Base-by-base conservation (phyloP, 164 flowering plant genomes). In the Santalum album region DNA sequence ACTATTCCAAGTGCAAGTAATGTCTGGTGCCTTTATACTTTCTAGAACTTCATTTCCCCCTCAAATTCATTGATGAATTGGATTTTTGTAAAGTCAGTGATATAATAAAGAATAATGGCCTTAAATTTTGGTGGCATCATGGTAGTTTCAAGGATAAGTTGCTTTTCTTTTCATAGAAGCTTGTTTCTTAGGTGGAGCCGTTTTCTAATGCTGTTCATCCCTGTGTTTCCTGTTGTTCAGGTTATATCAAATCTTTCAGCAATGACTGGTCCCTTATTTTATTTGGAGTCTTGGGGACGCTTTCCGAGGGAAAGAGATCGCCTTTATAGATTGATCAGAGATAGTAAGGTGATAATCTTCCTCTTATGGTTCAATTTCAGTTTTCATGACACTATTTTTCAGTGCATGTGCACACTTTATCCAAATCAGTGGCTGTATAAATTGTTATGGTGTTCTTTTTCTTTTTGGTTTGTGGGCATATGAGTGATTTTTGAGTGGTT, bases 241-340 rank as follows among this genome's bases (percentile, higher is more conserved):
- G 89, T 86, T 45, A 57, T 86, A 51, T 83, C 89, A 67, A 86
- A 86, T 69, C 75, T 77, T 62, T 74, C 95, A 38, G 95, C 95
- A 25, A 54, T 74, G 43, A 81, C 80, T 51, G 72, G 73, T 4
- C 87, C 89, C 22, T 53, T 86, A 40, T 72, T 79, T 64, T 63
- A 64, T 61, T 3, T 74, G 72, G 95, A 86, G 53, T 74, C 81
- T 32, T 86, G 95, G 94, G 87, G 82, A 32, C 80, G 81, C 27
- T 86, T 83, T 46, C 89, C 87, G 25, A 81, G 63, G 54, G 95
- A 86, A 59, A 83, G 94, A 55, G 66, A 67, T 6, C 79, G 72
- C 22, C 72, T 86, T 51, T 78, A 75, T 52, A 65, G 72, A 46
- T 51, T 83, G 65, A 76, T 86, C 34, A 67, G 69, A 34, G 72